Base-by-base conservation (phyloP, 176 grass and related monocot genomes). In the Oryza glaberrima region DNA sequence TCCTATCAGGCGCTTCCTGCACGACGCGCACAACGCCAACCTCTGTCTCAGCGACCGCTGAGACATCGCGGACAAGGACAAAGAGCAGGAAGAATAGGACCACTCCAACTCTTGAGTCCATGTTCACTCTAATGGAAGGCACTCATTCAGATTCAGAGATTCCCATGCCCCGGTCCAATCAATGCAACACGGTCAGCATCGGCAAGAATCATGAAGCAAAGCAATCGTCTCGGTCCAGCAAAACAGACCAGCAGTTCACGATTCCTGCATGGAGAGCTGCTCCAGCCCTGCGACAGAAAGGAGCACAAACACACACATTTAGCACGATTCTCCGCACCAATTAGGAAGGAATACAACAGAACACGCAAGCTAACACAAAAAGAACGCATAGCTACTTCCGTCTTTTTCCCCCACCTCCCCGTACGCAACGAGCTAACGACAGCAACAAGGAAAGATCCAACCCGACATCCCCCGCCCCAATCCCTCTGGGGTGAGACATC, bases 1-100 rank as follows among this genome's bases (percentile, higher is more conserved):
- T 90, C 83, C 86, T 80, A 67, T 88, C 83, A 23, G 96, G 96
- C 15, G 93, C 86, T 77, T 92, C 91, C 54, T 76, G 91, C 2
- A 85, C 76, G 23, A 72, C 72, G 7, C 54, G 84, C 6, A 81
- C 68, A 65, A 82, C 69, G 71, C 83, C 71, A 0, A 89, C 77
- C 81, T 98, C 93, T 0, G 95, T 88, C 81, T 88, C 74, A 0
- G 93, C 91, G 40, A 95, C 41, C 2, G 83, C 72, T 9, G 73
- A 71, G 30, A 32, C 72, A 1, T 83, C 66, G 4, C 68, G 12
- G 56, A 91, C 52, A 45, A 90, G 36, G 32, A 92, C 44, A 17
- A 93, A 26, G 70, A 88, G 82, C 54, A 88, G 71, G 77, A 80
- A 89, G 16, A 88, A 49, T 56, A 89, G 74, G 79, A 90, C 35